Base-by-base conservation (phyloP, 305 asterid genomes). In the Lippia alba region DNA sequence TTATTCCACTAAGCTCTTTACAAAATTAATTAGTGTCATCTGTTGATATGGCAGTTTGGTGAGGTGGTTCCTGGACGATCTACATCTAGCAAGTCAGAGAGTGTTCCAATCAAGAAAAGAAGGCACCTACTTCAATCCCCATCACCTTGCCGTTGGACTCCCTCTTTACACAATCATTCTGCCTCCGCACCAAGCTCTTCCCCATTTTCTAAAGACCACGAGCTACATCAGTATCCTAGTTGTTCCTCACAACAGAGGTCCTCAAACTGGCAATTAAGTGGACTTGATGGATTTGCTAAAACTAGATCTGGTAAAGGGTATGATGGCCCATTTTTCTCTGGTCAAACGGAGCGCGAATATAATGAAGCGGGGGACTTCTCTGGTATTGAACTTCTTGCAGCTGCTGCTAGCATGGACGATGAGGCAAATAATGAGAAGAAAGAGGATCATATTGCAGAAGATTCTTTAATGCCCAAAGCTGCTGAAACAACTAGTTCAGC, bases 341-440 rank as follows among this genome's bases (percentile, higher is more conserved):
- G 75, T 62, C 79, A 55, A 64, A 48, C 78, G 32, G 79, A 54
- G 51, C 59, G 74, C 46, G 71, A 61, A 20, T 60, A 36, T 66
- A 56, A 51, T 63, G 70, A 49, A 67, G 79, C 86, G 1, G 89
- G 83, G 66, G 96, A 88, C 76, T 91, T 91, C 79, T 87, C 91
- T 6, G 97, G 97, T 53, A 86, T 93, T 74, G 92, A 82, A 62
- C 96, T 93, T 71, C 96, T 93, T 66, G 98, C 96, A 36, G 87
- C 91, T 32, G 94, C 91, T 67, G 96, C 98, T 32, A 82, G 73
- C 82, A 74, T 83, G 82, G 89, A 74, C 70, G 89, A 40, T 40
- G 82, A 71, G 71, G 55, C 36, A 32, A 78, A 53, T 60, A 72
- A 73, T 59, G 81, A 61, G 60, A 75, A 74, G 57, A 69, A 77